phyloP scores from a whole-genome alignment of 768 basidiomycete genomes.

The Punctularia strigosozonata region DNA sequence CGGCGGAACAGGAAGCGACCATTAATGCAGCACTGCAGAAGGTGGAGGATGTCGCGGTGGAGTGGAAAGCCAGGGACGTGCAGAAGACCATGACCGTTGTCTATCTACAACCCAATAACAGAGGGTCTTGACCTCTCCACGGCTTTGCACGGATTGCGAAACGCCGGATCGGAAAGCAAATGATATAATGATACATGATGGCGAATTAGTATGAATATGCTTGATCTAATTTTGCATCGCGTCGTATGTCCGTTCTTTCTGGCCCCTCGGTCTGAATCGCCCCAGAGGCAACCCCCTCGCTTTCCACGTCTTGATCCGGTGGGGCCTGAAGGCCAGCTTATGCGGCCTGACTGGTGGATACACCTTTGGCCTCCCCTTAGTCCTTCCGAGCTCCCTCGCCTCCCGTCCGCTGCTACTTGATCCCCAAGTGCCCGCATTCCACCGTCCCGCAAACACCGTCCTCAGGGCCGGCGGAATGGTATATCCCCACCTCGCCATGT shows the following conservation, averaged over 20 bases:
- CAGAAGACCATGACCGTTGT: slow-evolving; percentile 25
- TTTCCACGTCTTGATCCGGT: neutral
- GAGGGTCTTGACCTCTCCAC: too few species aligned
- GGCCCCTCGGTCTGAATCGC: neutral
- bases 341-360: slow-evolving; percentile 15
- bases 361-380: slow-evolving; percentile 16
- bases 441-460: slow-evolving; percentile 26
- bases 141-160: too few species aligned
- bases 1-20: slow-evolving; percentile 29
- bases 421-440: slow-evolving; percentile 14
- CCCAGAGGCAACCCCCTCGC: neutral
- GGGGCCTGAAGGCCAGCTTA: slow-evolving; percentile 7
- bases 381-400: slow-evolving; percentile 3
- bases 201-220: neutral
- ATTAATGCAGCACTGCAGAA: slow-evolving; percentile 28
- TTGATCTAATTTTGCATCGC: too few species aligned
- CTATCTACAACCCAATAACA: slow-evolving; percentile 37
- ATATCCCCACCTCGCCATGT: slow-evolving; percentile 28
- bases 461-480: slow-evolving; percentile 27
- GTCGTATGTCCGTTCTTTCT: too few species aligned
- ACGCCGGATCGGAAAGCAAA: too few species aligned
- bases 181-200: neutral
- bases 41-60: slow-evolving; percentile 38
- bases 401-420: too few species aligned
- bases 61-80: slow-evolving; percentile 37